These are phyloP conservation scores for Cyclocybe aegerita DNA, from an alignment of 768 basidiomycete genomes.

Conservation along the genomic window DNA sequence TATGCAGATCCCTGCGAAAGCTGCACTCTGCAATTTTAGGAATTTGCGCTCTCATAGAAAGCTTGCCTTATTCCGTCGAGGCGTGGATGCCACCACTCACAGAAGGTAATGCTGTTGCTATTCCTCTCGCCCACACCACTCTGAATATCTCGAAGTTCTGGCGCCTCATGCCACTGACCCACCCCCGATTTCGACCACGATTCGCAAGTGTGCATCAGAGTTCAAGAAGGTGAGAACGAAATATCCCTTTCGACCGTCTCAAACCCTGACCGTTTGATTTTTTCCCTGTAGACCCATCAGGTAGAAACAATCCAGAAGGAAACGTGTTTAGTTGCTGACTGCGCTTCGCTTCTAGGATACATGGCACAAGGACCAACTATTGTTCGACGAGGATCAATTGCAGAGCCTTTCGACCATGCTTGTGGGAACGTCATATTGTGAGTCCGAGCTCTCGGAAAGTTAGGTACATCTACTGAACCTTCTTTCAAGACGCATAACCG, in stretches of 20 bases:
- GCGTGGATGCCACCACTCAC: conserved; percentile 85
- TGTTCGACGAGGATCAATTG: conserved; percentile 88
- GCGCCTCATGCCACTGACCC: conserved; percentile 83
- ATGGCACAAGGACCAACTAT: conserved; percentile 86
- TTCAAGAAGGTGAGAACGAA: conserved; percentile 69
- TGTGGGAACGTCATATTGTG: conserved; percentile 87
- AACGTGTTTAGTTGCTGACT: background rate
- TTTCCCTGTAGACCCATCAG: conserved; percentile 55
- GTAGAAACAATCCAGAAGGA: conserved; percentile 26
- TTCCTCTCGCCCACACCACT: conserved; percentile 5
- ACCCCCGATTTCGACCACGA: conserved; percentile 87
- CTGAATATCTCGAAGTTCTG: conserved; percentile 47
- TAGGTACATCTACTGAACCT: conserved; percentile 3
- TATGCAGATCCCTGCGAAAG: conserved; percentile 71
- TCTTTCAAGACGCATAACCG: conserved; percentile 13
- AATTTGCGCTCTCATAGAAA: conserved; percentile 86
- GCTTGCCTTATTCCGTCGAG: conserved; percentile 93
- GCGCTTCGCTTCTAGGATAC: conserved; percentile 60
- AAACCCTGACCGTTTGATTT: conserved; percentile 9
- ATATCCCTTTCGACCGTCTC: conserved; percentile 6
- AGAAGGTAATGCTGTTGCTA: conserved; percentile 50
- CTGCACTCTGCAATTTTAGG: conserved; percentile 91
- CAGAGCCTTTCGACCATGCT: conserved; percentile 86
- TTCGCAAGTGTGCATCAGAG: conserved; percentile 81
- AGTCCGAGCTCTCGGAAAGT: conserved; percentile 24